Evolutionary conservation across 768 basidiomycete species (phyloP), one percentile per base, ranked within the genome.

Genomic region (Leucosporidium yakuticum): DNA sequence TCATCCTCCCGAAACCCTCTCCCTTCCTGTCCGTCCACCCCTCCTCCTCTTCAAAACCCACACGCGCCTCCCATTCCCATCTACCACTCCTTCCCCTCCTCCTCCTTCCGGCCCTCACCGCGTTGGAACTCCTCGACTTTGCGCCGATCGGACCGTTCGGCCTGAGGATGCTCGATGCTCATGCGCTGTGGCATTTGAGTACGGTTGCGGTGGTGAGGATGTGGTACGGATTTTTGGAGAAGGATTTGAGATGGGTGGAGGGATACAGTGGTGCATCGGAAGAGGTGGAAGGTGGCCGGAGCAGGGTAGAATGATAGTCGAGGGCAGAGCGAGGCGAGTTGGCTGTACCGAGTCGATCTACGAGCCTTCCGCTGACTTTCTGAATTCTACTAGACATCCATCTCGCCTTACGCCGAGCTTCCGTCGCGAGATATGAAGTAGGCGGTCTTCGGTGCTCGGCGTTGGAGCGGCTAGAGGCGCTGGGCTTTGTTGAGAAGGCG

Each of bases 101-200:
- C 17, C 77, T 90, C 21, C 91, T 89, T 2, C 90, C 86, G 0
- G 81, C 82, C 3, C 88, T 91, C 20, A 90, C 87, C 4, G 80
- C 82, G 1, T 82, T 99, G 39, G 95, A 99, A 76, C 77, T 99
- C 4, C 86, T 95, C 70, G 95, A 99, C 77, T 98, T 98, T 75
- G 85, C 92, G 0, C 90, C 73, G 0, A 11, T 36, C 47, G 39
- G 39, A 44, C 47, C 66, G 58, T 3, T 48, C 50, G 25, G 86
- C 78, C 75, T 76, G n/a, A 78, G 92, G 44, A 77, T 86, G 11
- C 81, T 97, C 25, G 95, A 98, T 76, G 92, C 94, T 0, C 96
- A 97, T 78, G 83, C 91, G 4, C 79, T 98, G 21, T 98, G 95
- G 96, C 95, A 99, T 78, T 81, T 89, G 12, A 83, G 85, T 5